A percentile compares a stretch with the other conserved stretches of the same genome.
phyloP scores from a whole-genome alignment of 306 rosid genomes.

The Dryas octopetala region DNA sequence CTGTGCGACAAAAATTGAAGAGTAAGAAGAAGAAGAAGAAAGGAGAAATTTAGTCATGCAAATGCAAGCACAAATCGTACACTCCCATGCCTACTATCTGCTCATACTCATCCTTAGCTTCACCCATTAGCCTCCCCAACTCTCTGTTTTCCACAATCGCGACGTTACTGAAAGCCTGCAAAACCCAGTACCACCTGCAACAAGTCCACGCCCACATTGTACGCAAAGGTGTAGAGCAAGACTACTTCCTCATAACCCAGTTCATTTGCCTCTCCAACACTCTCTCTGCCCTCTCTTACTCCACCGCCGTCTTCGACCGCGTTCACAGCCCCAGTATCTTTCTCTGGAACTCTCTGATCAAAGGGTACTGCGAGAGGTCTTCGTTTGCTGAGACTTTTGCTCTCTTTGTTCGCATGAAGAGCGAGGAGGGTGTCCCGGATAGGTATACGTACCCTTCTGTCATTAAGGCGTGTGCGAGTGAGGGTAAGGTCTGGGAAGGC shows the following conservation, averaged over 20 bases:
- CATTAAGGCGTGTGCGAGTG: conserved; percentile 51
- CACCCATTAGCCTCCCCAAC: neutral
- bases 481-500: conserved; percentile 41
- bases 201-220: conserved; percentile 68
- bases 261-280: conserved; percentile 45
- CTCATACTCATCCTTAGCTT: neutral
- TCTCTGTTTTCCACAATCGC: conserved; percentile 17
- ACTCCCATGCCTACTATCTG: neutral
- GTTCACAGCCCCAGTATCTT: conserved; percentile 43
- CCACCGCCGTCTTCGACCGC: conserved; percentile 26
- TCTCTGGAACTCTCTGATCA: conserved; percentile 70
- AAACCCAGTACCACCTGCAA: conserved; percentile 38
- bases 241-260: conserved; percentile 46
- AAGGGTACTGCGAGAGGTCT: conserved; percentile 37
- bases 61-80: too few species aligned
- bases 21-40: too few species aligned
- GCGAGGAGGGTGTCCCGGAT: conserved; percentile 49
- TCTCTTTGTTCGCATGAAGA: conserved; percentile 50
- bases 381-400: conserved; percentile 34
- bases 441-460: conserved; percentile 60
- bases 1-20: too few species aligned
- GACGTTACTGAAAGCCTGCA: conserved; percentile 52
- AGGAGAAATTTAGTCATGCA: too few species aligned
- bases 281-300: conserved; percentile 20
- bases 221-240: conserved; percentile 68